phyloP scores from a whole-genome alignment of 1,284 basidiomycete species.

The Moniliella sp. region DNA sequence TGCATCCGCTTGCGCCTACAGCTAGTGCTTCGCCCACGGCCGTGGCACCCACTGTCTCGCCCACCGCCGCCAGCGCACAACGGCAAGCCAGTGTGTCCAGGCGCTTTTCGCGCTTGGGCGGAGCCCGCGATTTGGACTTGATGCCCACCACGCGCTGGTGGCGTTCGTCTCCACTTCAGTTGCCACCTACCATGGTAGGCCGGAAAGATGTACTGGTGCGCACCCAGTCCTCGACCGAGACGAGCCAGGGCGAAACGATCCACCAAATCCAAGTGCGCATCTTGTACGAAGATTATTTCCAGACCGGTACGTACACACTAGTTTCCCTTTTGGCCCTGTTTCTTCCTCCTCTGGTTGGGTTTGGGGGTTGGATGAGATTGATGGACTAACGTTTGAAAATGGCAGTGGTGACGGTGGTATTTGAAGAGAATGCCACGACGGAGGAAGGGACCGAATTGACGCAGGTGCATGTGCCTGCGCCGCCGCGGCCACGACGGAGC shows the following conservation, averaged over 20 bases:
- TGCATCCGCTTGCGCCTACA: too few species aligned
- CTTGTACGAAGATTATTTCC: conserved; percentile 19
- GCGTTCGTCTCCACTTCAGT: conserved; percentile 10
- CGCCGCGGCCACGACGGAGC: conserved; percentile 37
- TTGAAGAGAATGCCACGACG: conserved; percentile 12
- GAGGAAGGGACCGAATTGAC: conserved; percentile 9
- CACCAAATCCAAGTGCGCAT: conserved; percentile 11
- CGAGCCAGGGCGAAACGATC: conserved; percentile 3
- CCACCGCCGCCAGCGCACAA: too few species aligned
- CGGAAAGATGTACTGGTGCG: conserved; percentile 15
- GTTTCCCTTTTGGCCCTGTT: too few species aligned
- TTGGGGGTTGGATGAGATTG: background rate
- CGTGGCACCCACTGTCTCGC: too few species aligned
- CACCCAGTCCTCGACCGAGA: conserved; percentile 7
- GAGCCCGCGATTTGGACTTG: conserved; percentile 19
- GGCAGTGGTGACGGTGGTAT: conserved; percentile 6
- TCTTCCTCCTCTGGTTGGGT: background rate
- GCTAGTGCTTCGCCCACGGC: too few species aligned
- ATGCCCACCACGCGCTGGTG: conserved; percentile 20
- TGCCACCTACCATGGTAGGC: conserved; percentile 13
- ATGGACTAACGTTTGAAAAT: too few species aligned
- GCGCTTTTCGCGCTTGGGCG: too few species aligned
- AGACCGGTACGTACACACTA: conserved; percentile 4
- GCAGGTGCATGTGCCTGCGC: conserved; percentile 10
- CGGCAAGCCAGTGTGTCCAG: too few species aligned